A percentile compares a stretch with the other conserved stretches of the same genome.
Conservation (phyloP, 2,329 filamentous ascomycete genomes). For the Diaporthe ampelina region DNA sequence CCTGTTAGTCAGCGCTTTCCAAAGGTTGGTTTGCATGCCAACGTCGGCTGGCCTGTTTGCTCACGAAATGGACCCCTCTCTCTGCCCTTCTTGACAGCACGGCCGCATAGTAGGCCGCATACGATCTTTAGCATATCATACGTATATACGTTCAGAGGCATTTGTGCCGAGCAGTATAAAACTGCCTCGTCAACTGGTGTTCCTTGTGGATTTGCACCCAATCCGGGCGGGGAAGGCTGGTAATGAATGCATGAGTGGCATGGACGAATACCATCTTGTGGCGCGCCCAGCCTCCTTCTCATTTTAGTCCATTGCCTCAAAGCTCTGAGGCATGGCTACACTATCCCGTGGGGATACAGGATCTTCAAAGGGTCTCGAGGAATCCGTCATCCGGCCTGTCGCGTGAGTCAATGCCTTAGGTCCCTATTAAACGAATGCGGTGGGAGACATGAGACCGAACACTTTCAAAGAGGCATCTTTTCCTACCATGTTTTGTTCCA, state of each 20-base stretch:
- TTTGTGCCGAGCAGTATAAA: too few species aligned
- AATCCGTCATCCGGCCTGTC: constrained; percentile 35
- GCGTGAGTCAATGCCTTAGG: constrained; percentile 41
- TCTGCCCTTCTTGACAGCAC: not conserved
- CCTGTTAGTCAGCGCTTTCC: not conserved
- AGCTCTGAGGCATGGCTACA: not conserved
- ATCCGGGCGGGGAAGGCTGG: not conserved
- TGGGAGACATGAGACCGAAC: too few species aligned
- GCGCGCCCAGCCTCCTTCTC: not conserved
- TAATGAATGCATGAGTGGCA: not conserved
- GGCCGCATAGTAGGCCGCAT: too few species aligned
- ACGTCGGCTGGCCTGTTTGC: not conserved
- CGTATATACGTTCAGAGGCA: not conserved
- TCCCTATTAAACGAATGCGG: too few species aligned
- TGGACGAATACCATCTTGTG: not conserved
- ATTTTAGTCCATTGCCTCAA: not conserved
- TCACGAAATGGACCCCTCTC: accelerated
- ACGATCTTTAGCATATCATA: too few species aligned
- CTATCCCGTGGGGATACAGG: not conserved
- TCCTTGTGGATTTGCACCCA: not conserved
- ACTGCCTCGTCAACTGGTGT: not conserved
- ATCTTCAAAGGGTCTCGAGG: not conserved
- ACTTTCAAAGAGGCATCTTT: too few species aligned
- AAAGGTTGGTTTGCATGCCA: not conserved
- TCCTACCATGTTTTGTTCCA: not conserved